A percentile compares a stretch with the other conserved stretches of the same genome.
phyloP scores from a whole-genome alignment of 805 yeast species.

The Yamadazyma takamatsuzukensis region DNA sequence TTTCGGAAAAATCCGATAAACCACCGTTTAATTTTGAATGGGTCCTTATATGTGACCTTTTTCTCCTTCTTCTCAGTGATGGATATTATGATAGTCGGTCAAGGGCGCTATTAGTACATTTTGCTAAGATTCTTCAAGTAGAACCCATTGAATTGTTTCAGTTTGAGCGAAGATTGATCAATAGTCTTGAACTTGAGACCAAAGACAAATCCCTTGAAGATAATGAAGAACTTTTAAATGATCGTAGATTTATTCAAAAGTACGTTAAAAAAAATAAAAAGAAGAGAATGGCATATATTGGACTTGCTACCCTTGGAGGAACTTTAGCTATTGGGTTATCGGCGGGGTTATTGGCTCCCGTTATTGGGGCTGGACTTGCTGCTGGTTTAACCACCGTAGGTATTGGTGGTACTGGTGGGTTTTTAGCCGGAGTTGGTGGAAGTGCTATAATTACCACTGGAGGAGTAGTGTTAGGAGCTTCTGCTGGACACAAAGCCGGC shows the following conservation, averaged over 20 bases:
- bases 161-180: slow-evolving; percentile 88
- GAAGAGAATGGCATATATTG: slow-evolving; percentile 78
- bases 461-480: slow-evolving; percentile 87
- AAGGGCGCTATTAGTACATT: slow-evolving; percentile 66
- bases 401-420: slow-evolving; percentile 87
- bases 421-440: slow-evolving; percentile 95
- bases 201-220: slow-evolving; percentile 50
- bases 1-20: slow-evolving; percentile 5
- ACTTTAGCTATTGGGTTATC: slow-evolving; percentile 90
- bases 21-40: slow-evolving; percentile 64
- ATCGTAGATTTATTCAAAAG: slow-evolving; percentile 67
- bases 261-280: slow-evolving; percentile 65
- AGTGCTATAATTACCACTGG: slow-evolving; percentile 90
- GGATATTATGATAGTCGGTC: slow-evolving; percentile 90
- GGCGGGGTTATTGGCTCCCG: slow-evolving; percentile 95
- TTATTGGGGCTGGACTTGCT: slow-evolving; percentile 96
- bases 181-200: slow-evolving; percentile 80
- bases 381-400: slow-evolving; percentile 96
- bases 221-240: slow-evolving; percentile 69
- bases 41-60: slow-evolving; percentile 91
- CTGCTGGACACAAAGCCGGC: slow-evolving; percentile 85
- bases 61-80: slow-evolving; percentile 73
- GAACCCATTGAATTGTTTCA: slow-evolving; percentile 69
- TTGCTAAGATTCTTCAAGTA: slow-evolving; percentile 62
- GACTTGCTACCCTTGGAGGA: slow-evolving; percentile 95